Evolutionary conservation across 2,329 filamentous ascomycete genomes (phyloP).

Genomic region (Ophiocordyceps robertsii): DNA sequence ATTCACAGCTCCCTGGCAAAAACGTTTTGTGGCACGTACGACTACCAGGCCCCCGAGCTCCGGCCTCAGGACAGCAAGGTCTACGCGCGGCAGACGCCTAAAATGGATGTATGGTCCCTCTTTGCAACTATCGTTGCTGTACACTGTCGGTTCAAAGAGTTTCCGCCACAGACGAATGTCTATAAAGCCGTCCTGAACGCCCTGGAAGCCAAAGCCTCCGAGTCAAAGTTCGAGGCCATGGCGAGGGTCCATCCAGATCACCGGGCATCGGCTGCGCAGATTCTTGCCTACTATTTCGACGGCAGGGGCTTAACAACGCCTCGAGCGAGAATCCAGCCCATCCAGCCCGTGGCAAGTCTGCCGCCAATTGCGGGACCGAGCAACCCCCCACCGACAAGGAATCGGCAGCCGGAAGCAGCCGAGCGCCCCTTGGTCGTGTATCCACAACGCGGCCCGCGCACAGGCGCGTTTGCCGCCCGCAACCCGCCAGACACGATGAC

Average conservation of each 20-base stretch:
- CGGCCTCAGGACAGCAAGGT: not conserved
- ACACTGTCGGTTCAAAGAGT: not conserved
- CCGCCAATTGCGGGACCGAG: no score
- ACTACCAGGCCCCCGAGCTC: not conserved
- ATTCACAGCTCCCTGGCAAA: no score
- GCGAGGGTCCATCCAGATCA: not conserved
- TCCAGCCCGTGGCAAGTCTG: no score
- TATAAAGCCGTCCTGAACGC: not conserved
- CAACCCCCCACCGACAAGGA: no score
- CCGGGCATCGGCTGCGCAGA: constrained; percentile 2
- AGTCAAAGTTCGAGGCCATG: not conserved
- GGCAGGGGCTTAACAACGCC: not conserved
- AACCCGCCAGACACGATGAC: no score
- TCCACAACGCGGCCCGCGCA: no score
- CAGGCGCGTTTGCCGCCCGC: no score
- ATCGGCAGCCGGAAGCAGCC: no score
- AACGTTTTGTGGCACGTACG: not conserved
- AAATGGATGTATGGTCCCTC: constrained; percentile 1
- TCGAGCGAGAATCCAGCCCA: not conserved
- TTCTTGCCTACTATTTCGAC: not conserved
- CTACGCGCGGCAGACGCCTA: not conserved
- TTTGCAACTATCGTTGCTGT: not conserved
- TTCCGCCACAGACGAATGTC: not conserved
- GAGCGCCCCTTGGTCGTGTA: no score
- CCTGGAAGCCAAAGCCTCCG: not conserved